Percentiles rank a stretch among this genome's conserved stretches.
Conservation (phyloP, 2,329 filamentous ascomycete genomes). For the Mycosphaerella sp. region DNA sequence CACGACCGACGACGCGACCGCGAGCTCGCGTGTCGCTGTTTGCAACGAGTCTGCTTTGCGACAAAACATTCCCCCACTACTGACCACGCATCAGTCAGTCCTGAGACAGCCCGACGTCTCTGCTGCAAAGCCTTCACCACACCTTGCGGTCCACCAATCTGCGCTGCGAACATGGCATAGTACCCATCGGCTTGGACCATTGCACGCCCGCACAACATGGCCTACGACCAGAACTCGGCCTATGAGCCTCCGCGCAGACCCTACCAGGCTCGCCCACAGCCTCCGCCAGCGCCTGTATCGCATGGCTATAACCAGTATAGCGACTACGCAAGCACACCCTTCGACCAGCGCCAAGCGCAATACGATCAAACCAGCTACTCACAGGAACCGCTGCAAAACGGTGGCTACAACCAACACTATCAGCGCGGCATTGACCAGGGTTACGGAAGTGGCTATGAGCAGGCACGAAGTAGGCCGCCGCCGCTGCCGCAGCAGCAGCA, state of each 20-base stretch:
- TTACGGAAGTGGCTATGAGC: conserved; percentile 11
- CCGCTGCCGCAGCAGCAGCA: background rate
- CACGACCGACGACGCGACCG: too few species aligned
- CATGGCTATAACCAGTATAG: conserved; percentile 13
- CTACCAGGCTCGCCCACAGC: conserved; percentile 15
- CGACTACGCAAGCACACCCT: conserved; percentile 16
- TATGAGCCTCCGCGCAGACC: conserved; percentile 23
- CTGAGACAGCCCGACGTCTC: too few species aligned
- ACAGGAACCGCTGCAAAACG: conserved; percentile 8
- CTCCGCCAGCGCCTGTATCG: conserved; percentile 13
- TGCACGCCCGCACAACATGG: conserved; percentile 17
- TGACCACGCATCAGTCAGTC: too few species aligned
- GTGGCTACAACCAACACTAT: conserved; percentile 13
- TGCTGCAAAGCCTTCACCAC: too few species aligned
- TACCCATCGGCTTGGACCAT: background rate
- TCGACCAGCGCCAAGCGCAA: conserved; percentile 16
- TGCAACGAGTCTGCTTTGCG: too few species aligned
- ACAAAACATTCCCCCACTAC: too few species aligned
- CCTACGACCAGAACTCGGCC: conserved; percentile 23
- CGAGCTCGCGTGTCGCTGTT: too few species aligned
- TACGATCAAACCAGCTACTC: conserved; percentile 18
- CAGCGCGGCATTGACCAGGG: conserved; percentile 9
- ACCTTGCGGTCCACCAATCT: too few species aligned
- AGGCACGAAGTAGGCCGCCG: conserved; percentile 7
- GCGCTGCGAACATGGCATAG: background rate